Base-by-base conservation (phyloP, 1,139 yeast genomes). In the Suhomyces chickasaworum region DNA sequence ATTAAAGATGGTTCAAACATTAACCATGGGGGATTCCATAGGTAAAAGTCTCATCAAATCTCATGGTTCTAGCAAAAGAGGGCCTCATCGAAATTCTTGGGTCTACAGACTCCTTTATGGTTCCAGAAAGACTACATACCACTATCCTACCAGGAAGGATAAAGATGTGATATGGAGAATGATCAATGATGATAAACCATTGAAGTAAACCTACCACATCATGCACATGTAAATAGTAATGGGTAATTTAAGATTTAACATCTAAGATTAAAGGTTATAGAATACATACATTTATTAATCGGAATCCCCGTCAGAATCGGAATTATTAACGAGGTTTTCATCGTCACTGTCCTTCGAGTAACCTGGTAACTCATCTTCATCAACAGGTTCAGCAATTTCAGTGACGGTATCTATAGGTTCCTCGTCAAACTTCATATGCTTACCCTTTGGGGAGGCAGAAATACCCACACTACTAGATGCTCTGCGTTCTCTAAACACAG, bases 91-190 rank as follows among this genome's bases (percentile, higher is more conserved):
- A 29, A 53, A 54, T 34, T 56, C 56, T 30, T 59, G 65, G 60
- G 52, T 60, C 51, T 55, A 60, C 44, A 53, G 62, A 37, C 48
- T 65, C 25, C 45, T 69, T 9, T 66, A 57, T 47, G 74, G 74
- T 1, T 54, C 61, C n/a, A 55, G 67, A 18, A 56, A 56, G 21
- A 66, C 67, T 6, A 62, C 57, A 42, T 68, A 60, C 44, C 69
- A 69, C 48, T 59, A 60, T 31, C 78, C 79, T 1, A 68, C 78
- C 20, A 56, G 60, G 13, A 71, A 69, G 47, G 83, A 82, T 45
- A 70, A 81, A 54, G 88, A 83, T 51, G 75, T 80, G 39, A 78
- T 84, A 7, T 85, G 91, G 91, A 77, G 84, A 55, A 85, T 89
- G 91, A 72, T 86, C 49, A 77, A 83, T 41, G 85, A 83, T 45